These are phyloP conservation scores for Aspergillus cristatus DNA, from an alignment of 495 filamentous ascomycete species.

Conservation along the genomic window DNA sequence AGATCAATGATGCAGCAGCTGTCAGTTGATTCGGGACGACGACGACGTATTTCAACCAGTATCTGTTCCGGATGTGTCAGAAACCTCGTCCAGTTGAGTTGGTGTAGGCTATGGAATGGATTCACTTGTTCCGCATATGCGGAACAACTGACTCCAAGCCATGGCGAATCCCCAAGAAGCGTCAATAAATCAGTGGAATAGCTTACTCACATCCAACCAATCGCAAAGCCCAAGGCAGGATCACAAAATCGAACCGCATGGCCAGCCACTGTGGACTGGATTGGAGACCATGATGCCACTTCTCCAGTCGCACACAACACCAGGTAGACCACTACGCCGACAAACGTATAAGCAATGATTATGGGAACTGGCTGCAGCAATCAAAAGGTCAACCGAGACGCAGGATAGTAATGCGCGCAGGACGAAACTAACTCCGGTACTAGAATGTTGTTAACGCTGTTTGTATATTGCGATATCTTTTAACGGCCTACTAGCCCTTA, in stretches of 20 bases:
- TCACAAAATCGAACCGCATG: conserved; percentile 54
- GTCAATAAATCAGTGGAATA: too few relatives aligned
- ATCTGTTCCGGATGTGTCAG: conserved; percentile 22
- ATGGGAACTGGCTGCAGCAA: conserved; percentile 41
- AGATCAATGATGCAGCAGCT: conserved; percentile 60
- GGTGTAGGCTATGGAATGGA: too few relatives aligned
- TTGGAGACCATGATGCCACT: conserved; percentile 52
- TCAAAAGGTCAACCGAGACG: conserved; percentile 1
- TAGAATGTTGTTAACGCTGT: conserved; percentile 2
- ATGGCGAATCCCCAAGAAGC: too few relatives aligned
- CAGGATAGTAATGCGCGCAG: not conserved
- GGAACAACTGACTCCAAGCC: too few relatives aligned
- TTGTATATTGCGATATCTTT: not conserved
- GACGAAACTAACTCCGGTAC: conserved; percentile 24
- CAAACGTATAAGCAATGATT: conserved; percentile 55
- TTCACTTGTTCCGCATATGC: too few relatives aligned
- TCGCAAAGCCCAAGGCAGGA: conserved; percentile 52
- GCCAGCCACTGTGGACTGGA: conserved; percentile 47
- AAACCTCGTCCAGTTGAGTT: too few relatives aligned
- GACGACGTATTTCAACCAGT: conserved; percentile 60
- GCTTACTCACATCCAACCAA: conserved; percentile 48
- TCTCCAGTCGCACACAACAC: conserved; percentile 56
- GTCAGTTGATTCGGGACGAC: conserved; percentile 72
- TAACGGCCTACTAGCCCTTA: conserved; percentile 54
- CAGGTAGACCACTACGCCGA: conserved; percentile 51